Base-by-base conservation (phyloP, 305 asterid genomes). In the Fraxinus xanthoxyloides region DNA sequence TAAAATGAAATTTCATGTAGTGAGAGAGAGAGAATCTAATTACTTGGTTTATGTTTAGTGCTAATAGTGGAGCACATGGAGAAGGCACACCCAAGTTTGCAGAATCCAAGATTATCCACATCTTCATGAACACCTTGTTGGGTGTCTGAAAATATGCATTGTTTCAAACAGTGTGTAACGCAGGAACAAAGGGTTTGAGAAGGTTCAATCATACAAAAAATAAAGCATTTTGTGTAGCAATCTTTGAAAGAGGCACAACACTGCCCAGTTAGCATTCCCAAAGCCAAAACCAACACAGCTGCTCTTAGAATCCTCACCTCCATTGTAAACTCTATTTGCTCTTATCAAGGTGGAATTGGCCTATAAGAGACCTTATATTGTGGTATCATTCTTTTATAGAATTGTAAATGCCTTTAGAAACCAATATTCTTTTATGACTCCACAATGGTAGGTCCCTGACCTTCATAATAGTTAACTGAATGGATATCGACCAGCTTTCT, bases 21-120 rank as follows among this genome's bases (percentile, higher is more conserved):
- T n/a, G 51, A 61, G 23, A 4, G 7, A 0, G 28, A 23, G 36
- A 23, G 36, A 17, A 23, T 4, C 88, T 92, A 8, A 61, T 61
- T 88, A 95, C 99, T 91, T 15, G 97, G 98, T 13, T 86, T 87
- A 76, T 63, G 89, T 80, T 85, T 90, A 40, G 93, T 82, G 92
- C 94, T 95, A 46, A 93, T 80, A 72, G 65, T 13, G 35, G 97
- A 93, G 92, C 99, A 95, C 79, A 61, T 88, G 75, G 97, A 89
- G 77, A 91, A 87, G 78, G 99, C 98, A 77, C 99, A 93, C 13
- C 99, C 98, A 1, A 95, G 94, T 81, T 91, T 91, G 93, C 99
- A 95, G 90, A 93, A 93, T 36, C 85, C 92, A 2, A 86, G 88
- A 87, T 83, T 88, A 77, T 82, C 82, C 1, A 86, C 74, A 65